Conservation (phyloP, 2,329 filamentous ascomycete genomes). For the Microcyclospora pomicola region DNA sequence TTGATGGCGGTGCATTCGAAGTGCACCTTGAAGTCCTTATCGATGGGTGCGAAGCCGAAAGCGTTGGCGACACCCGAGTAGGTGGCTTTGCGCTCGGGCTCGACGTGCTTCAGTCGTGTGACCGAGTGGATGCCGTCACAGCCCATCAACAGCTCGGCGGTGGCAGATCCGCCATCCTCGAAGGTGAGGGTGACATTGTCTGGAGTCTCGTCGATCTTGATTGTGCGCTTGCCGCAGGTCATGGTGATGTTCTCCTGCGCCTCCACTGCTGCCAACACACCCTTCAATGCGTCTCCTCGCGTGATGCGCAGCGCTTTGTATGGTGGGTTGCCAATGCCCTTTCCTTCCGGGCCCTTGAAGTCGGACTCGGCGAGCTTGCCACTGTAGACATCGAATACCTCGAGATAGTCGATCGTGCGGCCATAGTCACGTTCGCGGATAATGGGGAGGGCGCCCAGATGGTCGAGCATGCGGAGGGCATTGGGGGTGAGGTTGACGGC, state of each 20-base stretch:
- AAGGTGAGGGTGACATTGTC: constrained; percentile 24
- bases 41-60: constrained; percentile 30
- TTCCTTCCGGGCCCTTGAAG: constrained; percentile 29
- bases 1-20: constrained; percentile 33
- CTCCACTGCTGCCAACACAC: constrained; percentile 27
- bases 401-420: constrained; percentile 29
- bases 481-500: constrained; percentile 36
- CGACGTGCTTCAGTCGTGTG: constrained; percentile 31
- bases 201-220: constrained; percentile 26
- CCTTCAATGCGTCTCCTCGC: constrained; percentile 30
- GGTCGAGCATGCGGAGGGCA: constrained; percentile 27
- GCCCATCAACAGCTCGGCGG: constrained; percentile 24
- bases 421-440: constrained; percentile 29
- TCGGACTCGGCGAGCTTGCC: constrained; percentile 29
- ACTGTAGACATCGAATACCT: constrained; percentile 33
- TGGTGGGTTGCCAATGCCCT: constrained; percentile 30
- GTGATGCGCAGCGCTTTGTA: constrained; percentile 32
- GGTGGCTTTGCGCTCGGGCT: constrained; percentile 28
- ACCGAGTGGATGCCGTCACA: constrained; percentile 27
- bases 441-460: constrained; percentile 22
- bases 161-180: constrained; percentile 21
- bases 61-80: constrained; percentile 35
- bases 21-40: constrained; percentile 23
- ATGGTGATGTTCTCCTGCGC: constrained; percentile 29
- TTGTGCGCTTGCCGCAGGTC: constrained; percentile 30